Evolutionary conservation across 2,329 filamentous ascomycete species (phyloP), one percentile per base, ranked within the genome.

Genomic region (Blastomyces silverae): DNA sequence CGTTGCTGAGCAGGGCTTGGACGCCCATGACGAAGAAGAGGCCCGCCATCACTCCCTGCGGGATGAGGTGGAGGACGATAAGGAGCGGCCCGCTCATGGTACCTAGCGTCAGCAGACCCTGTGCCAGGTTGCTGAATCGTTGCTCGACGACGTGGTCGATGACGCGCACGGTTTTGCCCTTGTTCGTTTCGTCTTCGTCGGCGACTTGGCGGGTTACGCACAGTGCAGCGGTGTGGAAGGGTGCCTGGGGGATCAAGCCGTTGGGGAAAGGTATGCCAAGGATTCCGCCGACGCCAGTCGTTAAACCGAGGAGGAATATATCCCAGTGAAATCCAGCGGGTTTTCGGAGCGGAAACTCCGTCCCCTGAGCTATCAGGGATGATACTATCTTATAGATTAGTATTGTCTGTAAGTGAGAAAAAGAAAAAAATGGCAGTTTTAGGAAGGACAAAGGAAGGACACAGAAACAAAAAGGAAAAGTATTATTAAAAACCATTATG

Each of bases 241-340:
- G 90, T 0, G 90, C 90, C 77, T 93, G 90, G 0, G 90, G 90
- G 69, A 93, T 92, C 37, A 93, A 84, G 42, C 90, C 90, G 73
- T 93, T 93, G 62, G 90, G 90, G 69, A 91, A 91, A 0, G 90
- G 90, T 13, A 93, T 82, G 20, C 90, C 90, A 17, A 93, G 80
- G 34, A 93, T 80, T 13, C 90, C 90, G 2, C 89, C 87, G 1
- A 92, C 77, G 61, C 88, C 89, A 0, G 90, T 92, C 0, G 89
- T 92, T 37, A 91, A 79, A 4, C 90, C 90, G 0, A 93, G 85
- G 39, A 93, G 84, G 77, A 92, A 92, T 50, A 93, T 76, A 70
- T 93, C 90, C 90, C 90, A 93, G 77, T 93, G 90, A 72, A 93
- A 93, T 17, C 90, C 90, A 56, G 90, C 89, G 2, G 90, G 90